Base-by-base conservation (phyloP, 2,329 filamentous ascomycete species). In the Didymella keratinophila region DNA sequence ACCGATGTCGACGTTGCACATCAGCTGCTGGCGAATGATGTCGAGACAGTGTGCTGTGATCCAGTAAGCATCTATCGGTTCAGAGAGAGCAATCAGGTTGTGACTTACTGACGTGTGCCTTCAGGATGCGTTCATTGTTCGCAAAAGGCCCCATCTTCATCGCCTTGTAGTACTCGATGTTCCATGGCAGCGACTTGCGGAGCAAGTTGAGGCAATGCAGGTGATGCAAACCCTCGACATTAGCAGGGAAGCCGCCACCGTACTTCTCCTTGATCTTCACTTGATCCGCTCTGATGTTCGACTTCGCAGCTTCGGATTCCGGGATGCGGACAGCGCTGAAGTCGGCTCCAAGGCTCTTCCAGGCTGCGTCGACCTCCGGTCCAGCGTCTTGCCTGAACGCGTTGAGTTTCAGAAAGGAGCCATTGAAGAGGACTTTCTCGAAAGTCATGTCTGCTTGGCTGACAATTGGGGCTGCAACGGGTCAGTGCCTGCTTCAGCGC, bases 171-270 rank as follows among this genome's bases (percentile, higher is more conserved):
- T 87, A 83, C 11, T 83, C 79, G 53, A 84, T 83, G 64, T 88
- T 88, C 76, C 82, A 88, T 58, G 83, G 84, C 0, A 87, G 72
- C 0, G 82, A 78, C 66, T 89, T 83, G 2, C 86, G 83, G 9
- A 89, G 69, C 5, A 88, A 78, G 46, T 89, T 87, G 83, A 88
- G 66, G 57, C 86, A 88, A 64, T 88, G 84, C 3, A 86, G 70
- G 54, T 86, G 83, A 62, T 85, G 82, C 70, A 85, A 73, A 3
- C 83, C 83, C 65, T 86, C 83, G 1, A 86, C 80, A 45, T 86
- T 84, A 16, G 84, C 84, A 4, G 84, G 76, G 69, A 81, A 88
- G 0, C 86, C 86, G 14, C 85, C 85, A 0, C 86, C 87, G 64
- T 88, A 83, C 59, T 84, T 81, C 6, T 80, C 75, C 9, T 77